A percentile compares a stretch with the other conserved stretches of the same genome.
Conservation (phyloP, 139 green algal species). For the Chlorella sp. region DNA sequence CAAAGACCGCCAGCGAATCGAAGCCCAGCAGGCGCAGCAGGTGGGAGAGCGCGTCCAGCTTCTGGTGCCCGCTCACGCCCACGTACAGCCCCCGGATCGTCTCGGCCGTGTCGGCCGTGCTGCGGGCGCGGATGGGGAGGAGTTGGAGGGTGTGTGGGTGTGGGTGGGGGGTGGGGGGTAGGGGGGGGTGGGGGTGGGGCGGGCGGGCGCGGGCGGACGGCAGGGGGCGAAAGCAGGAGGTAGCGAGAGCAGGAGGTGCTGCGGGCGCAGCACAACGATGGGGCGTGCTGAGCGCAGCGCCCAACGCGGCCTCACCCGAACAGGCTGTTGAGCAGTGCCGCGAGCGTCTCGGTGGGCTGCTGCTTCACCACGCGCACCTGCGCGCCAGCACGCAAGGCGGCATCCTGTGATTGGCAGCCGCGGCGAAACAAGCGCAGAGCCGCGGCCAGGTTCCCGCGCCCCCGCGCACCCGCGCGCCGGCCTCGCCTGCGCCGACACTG, state of each 20-base stretch:
- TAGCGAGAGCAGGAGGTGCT: too few species aligned
- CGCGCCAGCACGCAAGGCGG: not conserved
- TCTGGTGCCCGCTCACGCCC: conserved; percentile 81
- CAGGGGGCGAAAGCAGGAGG: too few species aligned
- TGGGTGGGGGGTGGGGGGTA: too few species aligned
- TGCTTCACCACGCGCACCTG: conserved; percentile 72
- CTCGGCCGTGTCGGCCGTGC: conserved; percentile 50
- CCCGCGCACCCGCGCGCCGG: too few species aligned
- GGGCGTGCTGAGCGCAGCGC: too few species aligned
- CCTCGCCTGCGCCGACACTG: conserved; percentile 47
- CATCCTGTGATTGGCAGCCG: not conserved
- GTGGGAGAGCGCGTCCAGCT: conserved; percentile 79
- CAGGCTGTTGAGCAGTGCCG: conserved; percentile 42
- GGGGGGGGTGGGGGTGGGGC: too few species aligned
- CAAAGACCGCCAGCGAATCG: conserved; percentile 84
- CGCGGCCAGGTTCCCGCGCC: not conserved
- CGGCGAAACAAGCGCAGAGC: not conserved
- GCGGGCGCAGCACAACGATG: too few species aligned
- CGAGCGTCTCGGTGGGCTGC: conserved; percentile 56
- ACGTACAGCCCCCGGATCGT: conserved; percentile 57
- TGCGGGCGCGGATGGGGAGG: too few species aligned
- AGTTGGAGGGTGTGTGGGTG: too few species aligned
- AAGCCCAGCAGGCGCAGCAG: conserved; percentile 79
- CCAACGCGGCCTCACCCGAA: too few species aligned
- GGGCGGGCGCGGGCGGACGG: too few species aligned